Percentiles rank a stretch among this genome's conserved stretches.
Evolutionary conservation across 441 rosid species (phyloP).

Genomic region (Dalechampia spathulata): DNA sequence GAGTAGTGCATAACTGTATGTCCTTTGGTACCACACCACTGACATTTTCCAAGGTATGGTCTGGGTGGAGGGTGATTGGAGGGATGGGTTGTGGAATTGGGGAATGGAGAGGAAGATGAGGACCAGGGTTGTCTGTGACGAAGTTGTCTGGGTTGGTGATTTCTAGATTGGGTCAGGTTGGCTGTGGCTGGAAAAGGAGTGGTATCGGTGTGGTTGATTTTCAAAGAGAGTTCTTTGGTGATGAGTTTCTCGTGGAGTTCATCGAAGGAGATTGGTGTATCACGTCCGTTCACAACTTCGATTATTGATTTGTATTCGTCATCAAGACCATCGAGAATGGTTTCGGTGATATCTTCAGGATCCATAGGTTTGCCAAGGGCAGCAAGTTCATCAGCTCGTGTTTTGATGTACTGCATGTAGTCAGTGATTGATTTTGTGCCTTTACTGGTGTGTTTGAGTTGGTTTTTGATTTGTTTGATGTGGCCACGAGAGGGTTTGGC

Average conservation of each 20-base stretch:
- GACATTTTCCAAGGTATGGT: not conserved
- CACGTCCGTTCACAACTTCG: not conserved
- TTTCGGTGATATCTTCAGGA: too few relatives aligned
- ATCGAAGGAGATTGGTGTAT: not conserved
- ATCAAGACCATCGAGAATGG: too few relatives aligned
- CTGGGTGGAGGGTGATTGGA: not conserved
- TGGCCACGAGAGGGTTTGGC: not conserved
- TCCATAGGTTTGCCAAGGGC: not conserved
- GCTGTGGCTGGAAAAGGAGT: not conserved
- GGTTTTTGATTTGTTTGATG: not conserved
- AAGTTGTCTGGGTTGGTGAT: not conserved
- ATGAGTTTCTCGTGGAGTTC: constrained; percentile 1
- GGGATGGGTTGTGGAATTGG: not conserved
- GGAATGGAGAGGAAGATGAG: not conserved
- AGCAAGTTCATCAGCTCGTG: not conserved
- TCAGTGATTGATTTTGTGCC: not conserved
- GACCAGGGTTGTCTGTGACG: not conserved
- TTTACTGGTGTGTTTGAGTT: not conserved
- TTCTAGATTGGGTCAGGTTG: not conserved
- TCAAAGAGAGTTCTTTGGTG: not conserved
- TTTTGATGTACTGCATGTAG: not conserved
- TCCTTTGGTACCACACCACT: not conserved
- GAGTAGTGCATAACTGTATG: not conserved
- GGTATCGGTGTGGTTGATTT: not conserved
- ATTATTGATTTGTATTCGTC: not conserved